Evolutionary conservation across 192 early-diverging fungal genomes (phyloP).

Genomic region (Linnemannia schmuckeri): DNA sequence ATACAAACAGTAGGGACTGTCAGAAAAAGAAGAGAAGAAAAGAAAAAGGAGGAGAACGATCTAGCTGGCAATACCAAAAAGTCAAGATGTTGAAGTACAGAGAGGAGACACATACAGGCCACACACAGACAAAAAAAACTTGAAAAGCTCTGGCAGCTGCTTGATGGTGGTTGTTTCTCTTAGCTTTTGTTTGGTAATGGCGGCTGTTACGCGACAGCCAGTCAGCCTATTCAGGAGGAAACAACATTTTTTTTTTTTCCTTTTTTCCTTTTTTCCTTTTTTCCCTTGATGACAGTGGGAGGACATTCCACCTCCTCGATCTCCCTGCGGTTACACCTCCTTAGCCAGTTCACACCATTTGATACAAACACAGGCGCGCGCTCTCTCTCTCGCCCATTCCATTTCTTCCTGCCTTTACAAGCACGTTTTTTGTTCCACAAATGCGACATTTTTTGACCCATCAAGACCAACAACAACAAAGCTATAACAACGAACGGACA

Average conservation of each 20-base stretch:
- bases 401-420: neutral
- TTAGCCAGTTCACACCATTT: neutral
- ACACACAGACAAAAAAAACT: neutral
- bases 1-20: neutral
- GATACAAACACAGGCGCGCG: neutral
- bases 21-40: neutral
- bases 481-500: neutral
- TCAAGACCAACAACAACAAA: neutral
- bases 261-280: neutral
- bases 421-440: neutral
- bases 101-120: neutral
- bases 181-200: neutral
- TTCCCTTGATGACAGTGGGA: neutral
- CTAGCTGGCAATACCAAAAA: neutral
- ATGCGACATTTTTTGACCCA: no score
- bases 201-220: neutral
- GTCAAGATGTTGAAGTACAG: neutral
- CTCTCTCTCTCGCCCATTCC: conserved; percentile 9
- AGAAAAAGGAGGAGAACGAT: neutral
- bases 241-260: neutral
- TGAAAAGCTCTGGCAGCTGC: neutral
- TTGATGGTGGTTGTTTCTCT: neutral
- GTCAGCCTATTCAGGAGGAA: neutral
- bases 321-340: neutral
- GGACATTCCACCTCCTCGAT: neutral